A percentile compares a stretch with the other conserved stretches of the same genome.
phyloP scores from a whole-genome alignment of 2,329 filamentous ascomycete species.

The Ceratocystis huliohia region DNA sequence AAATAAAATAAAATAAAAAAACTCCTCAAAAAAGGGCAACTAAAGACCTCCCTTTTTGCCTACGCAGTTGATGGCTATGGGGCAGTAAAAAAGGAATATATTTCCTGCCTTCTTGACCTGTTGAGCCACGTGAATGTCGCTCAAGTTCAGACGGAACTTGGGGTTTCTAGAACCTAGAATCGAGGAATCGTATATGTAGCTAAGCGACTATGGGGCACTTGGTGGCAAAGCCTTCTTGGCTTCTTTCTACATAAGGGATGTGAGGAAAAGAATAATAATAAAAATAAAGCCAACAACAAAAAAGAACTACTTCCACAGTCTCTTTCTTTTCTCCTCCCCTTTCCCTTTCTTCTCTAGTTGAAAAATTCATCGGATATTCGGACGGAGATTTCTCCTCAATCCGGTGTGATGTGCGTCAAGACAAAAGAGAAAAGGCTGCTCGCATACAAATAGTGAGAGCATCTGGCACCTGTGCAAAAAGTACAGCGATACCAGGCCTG shows the following conservation, averaged over 20 bases:
- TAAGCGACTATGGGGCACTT: background rate
- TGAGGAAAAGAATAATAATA: background rate
- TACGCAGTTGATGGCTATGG: too few relatives aligned
- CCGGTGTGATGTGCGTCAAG: background rate
- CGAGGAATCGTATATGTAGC: background rate
- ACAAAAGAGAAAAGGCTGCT: background rate
- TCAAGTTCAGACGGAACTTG: constrained; percentile 4
- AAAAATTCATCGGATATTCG: background rate
- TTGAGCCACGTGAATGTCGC: constrained; percentile 4
- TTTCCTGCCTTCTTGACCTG: background rate
- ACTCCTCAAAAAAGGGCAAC: background rate
- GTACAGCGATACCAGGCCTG: background rate
- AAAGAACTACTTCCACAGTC: background rate
- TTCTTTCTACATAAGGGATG: background rate
- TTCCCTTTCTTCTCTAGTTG: too few relatives aligned
- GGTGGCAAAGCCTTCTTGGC: background rate
- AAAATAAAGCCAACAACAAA: background rate
- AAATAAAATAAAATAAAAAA: too few relatives aligned
- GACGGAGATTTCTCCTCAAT: background rate
- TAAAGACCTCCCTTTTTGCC: background rate
- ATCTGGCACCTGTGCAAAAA: background rate
- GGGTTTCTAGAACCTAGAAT: background rate
- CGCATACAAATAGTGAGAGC: background rate
- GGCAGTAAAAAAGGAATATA: constrained; percentile 3
- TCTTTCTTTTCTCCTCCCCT: background rate